These are phyloP conservation scores for Volvox reticuliferus DNA, from an alignment of 139 green algal genomes.

Conservation along the genomic window DNA sequence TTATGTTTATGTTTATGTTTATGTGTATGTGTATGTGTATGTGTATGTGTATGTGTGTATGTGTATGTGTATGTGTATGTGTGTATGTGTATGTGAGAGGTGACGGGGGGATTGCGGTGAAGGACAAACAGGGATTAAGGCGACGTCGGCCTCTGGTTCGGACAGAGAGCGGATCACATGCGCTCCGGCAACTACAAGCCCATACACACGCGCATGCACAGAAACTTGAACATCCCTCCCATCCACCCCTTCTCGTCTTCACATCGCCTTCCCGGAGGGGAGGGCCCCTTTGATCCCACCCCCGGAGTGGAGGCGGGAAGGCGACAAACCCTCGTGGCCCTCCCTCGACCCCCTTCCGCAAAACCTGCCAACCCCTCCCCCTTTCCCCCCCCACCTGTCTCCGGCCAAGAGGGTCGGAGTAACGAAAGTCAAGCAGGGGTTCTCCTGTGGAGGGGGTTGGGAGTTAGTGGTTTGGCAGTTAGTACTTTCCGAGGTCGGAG, in stretches of 20 bases:
- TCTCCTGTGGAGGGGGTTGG: conserved; percentile 72
- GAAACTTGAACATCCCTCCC: too few relatives aligned
- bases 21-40: neutral
- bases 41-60: neutral
- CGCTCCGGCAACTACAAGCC: too few relatives aligned
- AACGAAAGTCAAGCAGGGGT: conserved; percentile 86
- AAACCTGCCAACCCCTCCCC: neutral
- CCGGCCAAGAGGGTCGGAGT: conserved; percentile 94
- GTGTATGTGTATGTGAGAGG: neutral
- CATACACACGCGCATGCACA: too few relatives aligned
- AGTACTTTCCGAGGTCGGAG: too few relatives aligned
- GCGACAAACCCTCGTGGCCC: neutral
- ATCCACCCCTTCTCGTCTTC: too few relatives aligned
- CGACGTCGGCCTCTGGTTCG: too few relatives aligned
- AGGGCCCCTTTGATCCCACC: too few relatives aligned
- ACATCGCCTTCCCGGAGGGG: too few relatives aligned
- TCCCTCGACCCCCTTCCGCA: too few relatives aligned
- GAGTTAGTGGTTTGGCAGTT: neutral
- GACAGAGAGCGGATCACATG: too few relatives aligned
- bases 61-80: neutral
- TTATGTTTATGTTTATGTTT: neutral
- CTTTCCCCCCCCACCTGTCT: conserved; percentile 69
- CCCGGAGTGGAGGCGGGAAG: neutral
- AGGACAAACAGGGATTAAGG: neutral
- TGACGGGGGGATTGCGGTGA: neutral